Evolutionary conservation across 805 yeast genomes (phyloP).

Genomic region (Vanderwaltozyma polyspora): DNA sequence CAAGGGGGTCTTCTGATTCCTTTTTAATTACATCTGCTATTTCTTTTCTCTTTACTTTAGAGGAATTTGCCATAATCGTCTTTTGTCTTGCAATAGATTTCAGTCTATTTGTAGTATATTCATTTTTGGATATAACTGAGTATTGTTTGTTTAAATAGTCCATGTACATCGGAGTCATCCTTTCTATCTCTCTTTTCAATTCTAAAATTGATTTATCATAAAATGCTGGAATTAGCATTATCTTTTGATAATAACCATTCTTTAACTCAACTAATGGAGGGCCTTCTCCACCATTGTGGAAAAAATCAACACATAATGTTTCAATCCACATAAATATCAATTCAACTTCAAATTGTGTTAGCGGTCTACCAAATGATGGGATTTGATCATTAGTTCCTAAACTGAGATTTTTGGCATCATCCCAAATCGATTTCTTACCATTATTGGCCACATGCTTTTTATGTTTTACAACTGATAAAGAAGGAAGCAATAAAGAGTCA

Average conservation of each 20-base stretch:
- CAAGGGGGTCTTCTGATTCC: conserved; percentile 34
- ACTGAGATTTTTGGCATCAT: conserved; percentile 20
- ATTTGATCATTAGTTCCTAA: conserved; percentile 11
- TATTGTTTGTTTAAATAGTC: conserved; percentile 28
- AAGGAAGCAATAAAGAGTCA: conserved; percentile 65
- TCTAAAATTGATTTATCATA: conserved; percentile 42
- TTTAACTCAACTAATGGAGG: conserved; percentile 57
- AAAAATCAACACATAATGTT: conserved; percentile 56
- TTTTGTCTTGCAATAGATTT: conserved; percentile 48
- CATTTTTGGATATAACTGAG: too few relatives aligned
- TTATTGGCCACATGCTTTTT: conserved; percentile 25
- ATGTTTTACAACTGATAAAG: conserved; percentile 21
- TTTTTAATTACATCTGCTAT: conserved; percentile 32
- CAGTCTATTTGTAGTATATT: conserved; percentile 27
- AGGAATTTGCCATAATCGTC: conserved; percentile 64
- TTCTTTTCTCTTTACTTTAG: conserved; percentile 37
- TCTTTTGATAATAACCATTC: conserved; percentile 50
- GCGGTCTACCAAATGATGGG: conserved; percentile 42
- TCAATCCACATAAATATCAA: conserved; percentile 62
- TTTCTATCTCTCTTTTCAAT: conserved; percentile 48
- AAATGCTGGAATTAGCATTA: conserved; percentile 51
- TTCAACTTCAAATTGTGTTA: conserved; percentile 52
- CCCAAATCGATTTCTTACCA: conserved; percentile 23
- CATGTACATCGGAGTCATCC: conserved; percentile 43
- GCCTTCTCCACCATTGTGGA: conserved; percentile 73